These are phyloP conservation scores for Cercospora canescens DNA, from an alignment of 2,329 filamentous ascomycete species.

Conservation along the genomic window DNA sequence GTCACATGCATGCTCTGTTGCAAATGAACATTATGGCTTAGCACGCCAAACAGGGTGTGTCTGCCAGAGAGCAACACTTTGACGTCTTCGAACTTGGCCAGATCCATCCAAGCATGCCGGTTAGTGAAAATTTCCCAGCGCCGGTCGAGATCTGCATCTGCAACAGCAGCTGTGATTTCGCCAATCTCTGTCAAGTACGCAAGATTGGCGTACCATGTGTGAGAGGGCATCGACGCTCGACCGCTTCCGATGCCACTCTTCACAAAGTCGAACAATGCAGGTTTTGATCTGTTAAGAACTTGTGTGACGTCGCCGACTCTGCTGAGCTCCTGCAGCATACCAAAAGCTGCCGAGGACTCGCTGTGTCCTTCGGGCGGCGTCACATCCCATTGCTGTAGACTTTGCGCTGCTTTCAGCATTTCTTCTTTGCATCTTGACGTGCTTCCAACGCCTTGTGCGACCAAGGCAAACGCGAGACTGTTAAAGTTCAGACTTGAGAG, in stretches of 20 bases:
- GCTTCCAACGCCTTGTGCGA: slow-evolving; percentile 65
- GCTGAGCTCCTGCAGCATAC: slow-evolving; percentile 72
- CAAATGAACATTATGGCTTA: slow-evolving; percentile 69
- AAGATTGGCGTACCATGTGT: slow-evolving; percentile 50
- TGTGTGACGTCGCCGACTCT: slow-evolving; percentile 19
- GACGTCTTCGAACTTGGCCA: slow-evolving; percentile 70
- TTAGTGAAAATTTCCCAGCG: slow-evolving; percentile 64
- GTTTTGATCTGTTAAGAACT: slow-evolving; percentile 13
- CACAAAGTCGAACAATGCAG: slow-evolving; percentile 15
- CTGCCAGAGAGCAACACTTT: slow-evolving; percentile 79
- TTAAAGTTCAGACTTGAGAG: slow-evolving; percentile 80
- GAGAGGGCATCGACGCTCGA: slow-evolving; percentile 12
- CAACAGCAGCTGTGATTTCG: slow-evolving; percentile 67
- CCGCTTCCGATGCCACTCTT: not conserved
- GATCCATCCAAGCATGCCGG: slow-evolving; percentile 71
- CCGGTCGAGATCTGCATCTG: slow-evolving; percentile 60
- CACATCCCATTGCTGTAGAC: slow-evolving; percentile 89
- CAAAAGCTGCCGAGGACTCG: slow-evolving; percentile 62
- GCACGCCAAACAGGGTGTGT: slow-evolving; percentile 76
- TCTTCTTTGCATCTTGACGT: slow-evolving; percentile 40
- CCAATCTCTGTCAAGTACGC: slow-evolving; percentile 80
- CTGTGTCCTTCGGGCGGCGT: slow-evolving; percentile 62
- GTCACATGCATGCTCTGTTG: slow-evolving; percentile 61
- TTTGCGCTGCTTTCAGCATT: slow-evolving; percentile 50
- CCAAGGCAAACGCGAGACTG: slow-evolving; percentile 78